Conservation (phyloP, 2,329 filamentous ascomycete species). For the Pestalotiopsis sp. region DNA sequence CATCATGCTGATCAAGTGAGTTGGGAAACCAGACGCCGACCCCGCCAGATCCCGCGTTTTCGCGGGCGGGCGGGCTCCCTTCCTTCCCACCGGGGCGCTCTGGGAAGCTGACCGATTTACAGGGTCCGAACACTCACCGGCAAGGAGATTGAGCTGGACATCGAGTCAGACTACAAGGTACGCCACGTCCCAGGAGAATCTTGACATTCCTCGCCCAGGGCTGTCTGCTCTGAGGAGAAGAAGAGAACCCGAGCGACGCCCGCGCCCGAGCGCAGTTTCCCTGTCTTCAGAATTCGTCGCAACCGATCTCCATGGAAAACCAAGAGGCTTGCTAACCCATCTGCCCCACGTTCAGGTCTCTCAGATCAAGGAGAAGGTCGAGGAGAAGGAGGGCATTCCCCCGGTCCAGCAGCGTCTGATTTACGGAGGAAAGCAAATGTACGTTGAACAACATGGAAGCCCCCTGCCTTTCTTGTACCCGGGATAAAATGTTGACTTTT, state of each 20-base stretch:
- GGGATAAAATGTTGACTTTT: neutral
- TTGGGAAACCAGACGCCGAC: neutral
- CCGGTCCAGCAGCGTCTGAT: conserved; percentile 96
- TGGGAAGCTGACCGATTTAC: conserved; percentile 17
- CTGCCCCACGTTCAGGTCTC: conserved; percentile 65
- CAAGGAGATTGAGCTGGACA: conserved; percentile 98
- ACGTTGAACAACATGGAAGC: neutral
- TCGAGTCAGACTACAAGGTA: conserved; percentile 93
- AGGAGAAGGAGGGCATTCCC: conserved; percentile 98
- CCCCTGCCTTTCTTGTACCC: neutral
- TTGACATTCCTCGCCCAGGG: neutral
- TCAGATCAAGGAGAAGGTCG: conserved; percentile 97
- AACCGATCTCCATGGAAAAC: too few species aligned
- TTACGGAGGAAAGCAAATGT: conserved; percentile 98
- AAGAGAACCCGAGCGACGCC: too few species aligned
- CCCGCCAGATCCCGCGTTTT: neutral
- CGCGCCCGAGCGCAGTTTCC: too few species aligned
- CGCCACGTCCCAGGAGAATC: conserved; percentile 5
- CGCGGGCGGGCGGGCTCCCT: neutral
- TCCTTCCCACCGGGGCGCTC: conserved; percentile 8
- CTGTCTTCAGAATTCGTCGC: too few species aligned
- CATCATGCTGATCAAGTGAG: conserved; percentile 57
- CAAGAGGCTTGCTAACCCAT: neutral
- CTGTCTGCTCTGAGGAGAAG: too few species aligned
- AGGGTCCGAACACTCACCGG: conserved; percentile 97